Base-by-base conservation (phyloP, 208 protist genomes). In the Leishmania turanica region DNA sequence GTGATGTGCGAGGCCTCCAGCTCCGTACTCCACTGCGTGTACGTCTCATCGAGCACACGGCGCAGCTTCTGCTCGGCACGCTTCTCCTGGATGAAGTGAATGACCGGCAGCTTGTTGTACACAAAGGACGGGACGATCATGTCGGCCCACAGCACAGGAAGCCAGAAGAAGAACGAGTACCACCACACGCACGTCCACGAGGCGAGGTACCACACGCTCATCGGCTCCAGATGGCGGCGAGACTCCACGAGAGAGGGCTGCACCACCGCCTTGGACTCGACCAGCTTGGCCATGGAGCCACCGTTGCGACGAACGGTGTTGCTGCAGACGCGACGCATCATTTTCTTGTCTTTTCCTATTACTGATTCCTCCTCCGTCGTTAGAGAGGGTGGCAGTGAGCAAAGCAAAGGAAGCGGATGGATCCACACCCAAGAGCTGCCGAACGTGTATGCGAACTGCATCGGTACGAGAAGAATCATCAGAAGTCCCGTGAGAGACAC, bases 21-120 rank as follows among this genome's bases (percentile, higher is more conserved):
- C 81, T 97, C 94, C 51, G 88, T 87, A 51, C 79, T 92, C 94
- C 94, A 97, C 77, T 95, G 77, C 3, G 94, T 97, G 89, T 87
- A 95, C 21, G 91, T 97, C 86, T 95, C 91, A 84, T 97, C 92
- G 21, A 96, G 88, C 64, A 92, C 92, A 79, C 92, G 92, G 68
- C 91, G 94, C 56, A 97, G 87, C 87, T 95, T 95, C 86, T 94
- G 90, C 85, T 97, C 92, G 13, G 91, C 85, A 45, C 90, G 85
- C 88, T 96, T 96, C 88, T 97, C 94, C 87, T 97, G 90, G 17
- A 97, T 79, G 75, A 96, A 96, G 88, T 97, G 94, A 70, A 97
- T 95, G 37, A 96, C 84, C 21, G 94, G 94, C 53, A 97, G 83
- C 84, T 97, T 97, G 82, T 96, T 96, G 85, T 96, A 95, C 75